Conservation (phyloP, 805 yeast species). For the Candida germanica region DNA sequence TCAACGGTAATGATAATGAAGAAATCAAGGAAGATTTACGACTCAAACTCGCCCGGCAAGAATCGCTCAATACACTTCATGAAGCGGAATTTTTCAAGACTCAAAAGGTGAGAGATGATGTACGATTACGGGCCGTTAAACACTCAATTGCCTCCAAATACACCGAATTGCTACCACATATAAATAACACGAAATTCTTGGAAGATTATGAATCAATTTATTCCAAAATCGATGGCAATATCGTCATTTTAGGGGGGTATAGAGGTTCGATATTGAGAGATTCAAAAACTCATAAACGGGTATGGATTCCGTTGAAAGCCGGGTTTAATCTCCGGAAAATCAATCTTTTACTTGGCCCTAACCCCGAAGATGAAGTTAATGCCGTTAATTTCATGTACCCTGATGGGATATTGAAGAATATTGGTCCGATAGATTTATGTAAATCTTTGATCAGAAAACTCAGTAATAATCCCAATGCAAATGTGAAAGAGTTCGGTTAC, state of each 20-base stretch:
- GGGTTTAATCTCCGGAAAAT: conserved; percentile 73
- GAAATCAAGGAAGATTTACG: conserved; percentile 27
- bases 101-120: conserved; percentile 59
- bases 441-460: conserved; percentile 56
- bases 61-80: conserved; percentile 57
- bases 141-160: conserved; percentile 55
- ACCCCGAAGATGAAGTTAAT: conserved; percentile 60
- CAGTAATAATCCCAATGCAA: conserved; percentile 51
- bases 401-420: conserved; percentile 72
- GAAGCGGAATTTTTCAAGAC: conserved; percentile 58
- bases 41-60: conserved; percentile 48
- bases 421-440: conserved; percentile 86
- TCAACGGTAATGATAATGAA: conserved; percentile 9
- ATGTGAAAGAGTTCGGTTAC: conserved; percentile 77
- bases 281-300: conserved; percentile 55
- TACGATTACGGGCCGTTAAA: conserved; percentile 66
- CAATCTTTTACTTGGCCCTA: conserved; percentile 71
- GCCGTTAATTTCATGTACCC: conserved; percentile 57
- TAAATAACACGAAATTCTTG: conserved; percentile 4
- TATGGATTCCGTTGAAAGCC: conserved; percentile 87
- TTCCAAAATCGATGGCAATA: conserved; percentile 69
- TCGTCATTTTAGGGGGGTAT: conserved; percentile 83
- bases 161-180: conserved; percentile 36
- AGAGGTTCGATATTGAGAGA: conserved; percentile 80
- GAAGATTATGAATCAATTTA: conserved; percentile 43